Evolutionary conservation across 495 filamentous ascomycete genomes (phyloP).

Genomic region (Hypoxylon lenormandii): DNA sequence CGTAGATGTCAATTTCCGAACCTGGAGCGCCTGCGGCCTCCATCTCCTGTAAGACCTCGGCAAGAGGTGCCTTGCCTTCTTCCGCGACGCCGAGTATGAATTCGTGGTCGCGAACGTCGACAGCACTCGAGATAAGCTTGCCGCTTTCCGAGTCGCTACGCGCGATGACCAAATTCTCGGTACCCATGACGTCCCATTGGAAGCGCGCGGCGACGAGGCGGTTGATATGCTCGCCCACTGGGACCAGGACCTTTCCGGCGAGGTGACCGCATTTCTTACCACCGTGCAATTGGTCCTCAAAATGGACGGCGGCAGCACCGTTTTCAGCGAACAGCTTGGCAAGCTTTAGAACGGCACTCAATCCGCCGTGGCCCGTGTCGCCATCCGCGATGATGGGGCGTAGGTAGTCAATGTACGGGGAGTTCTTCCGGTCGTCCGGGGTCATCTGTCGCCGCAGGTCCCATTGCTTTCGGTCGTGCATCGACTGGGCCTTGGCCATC

Average conservation of each 20-base stretch:
- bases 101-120: slow-evolving; percentile 94
- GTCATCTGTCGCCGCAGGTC: slow-evolving; percentile 82
- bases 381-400: slow-evolving; percentile 97
- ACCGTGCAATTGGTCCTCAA: slow-evolving; percentile 96
- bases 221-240: slow-evolving; percentile 95
- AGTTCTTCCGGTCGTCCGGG: slow-evolving; percentile 73
- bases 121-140: slow-evolving; percentile 84
- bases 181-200: slow-evolving; percentile 98
- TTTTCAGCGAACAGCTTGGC: slow-evolving; percentile 99
- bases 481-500: slow-evolving; percentile 92
- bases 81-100: slow-evolving; percentile 88
- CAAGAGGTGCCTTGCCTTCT: slow-evolving; percentile 76
- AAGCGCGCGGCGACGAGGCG: slow-evolving; percentile 89
- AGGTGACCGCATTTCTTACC: slow-evolving; percentile 99
- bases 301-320: slow-evolving; percentile 94
- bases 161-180: slow-evolving; percentile 92
- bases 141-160: slow-evolving; percentile 96
- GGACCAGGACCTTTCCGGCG: slow-evolving; percentile 95
- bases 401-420: slow-evolving; percentile 89
- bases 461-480: slow-evolving; percentile 97
- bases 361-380: slow-evolving; percentile 91
- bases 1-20: slow-evolving; percentile 82
- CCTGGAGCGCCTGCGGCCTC: slow-evolving; percentile 80
- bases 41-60: slow-evolving; percentile 91
- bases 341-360: slow-evolving; percentile 93